A percentile compares a stretch with the other conserved stretches of the same genome.
Conservation (phyloP, 768 basidiomycete genomes). For the Pleurotus cornucopiae region DNA sequence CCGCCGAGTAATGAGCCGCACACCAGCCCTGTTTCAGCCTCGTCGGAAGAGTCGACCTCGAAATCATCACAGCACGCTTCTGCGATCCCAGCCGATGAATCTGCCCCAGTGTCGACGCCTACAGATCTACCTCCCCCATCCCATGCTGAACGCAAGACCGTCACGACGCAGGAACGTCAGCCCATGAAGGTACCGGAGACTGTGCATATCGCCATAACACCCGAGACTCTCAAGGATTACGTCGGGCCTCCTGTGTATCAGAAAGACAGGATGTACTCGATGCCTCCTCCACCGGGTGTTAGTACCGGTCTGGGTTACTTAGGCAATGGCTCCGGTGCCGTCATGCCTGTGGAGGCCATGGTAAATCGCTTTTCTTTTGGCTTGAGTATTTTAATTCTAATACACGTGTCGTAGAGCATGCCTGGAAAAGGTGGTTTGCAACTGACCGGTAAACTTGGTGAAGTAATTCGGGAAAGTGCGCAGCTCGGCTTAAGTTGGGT, state of each 20-base stretch:
- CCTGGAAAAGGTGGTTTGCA: slow-evolving; percentile 92
- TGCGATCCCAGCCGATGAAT: slow-evolving; percentile 11
- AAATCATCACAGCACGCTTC: slow-evolving; percentile 9
- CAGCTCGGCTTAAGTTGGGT: slow-evolving; percentile 95
- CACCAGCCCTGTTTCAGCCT: slow-evolving; percentile 7
- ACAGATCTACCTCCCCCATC: slow-evolving; percentile 16
- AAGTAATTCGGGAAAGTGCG: slow-evolving; percentile 95
- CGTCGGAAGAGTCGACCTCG: slow-evolving; percentile 7
- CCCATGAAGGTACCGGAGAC: slow-evolving; percentile 77
- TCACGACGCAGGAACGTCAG: slow-evolving; percentile 76
- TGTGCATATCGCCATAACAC: slow-evolving; percentile 78
- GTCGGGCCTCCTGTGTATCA: slow-evolving; percentile 96
- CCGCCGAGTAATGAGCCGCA: slow-evolving; percentile 35
- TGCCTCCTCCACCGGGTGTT: slow-evolving; percentile 84
- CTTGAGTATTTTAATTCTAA: not conserved
- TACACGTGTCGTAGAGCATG: slow-evolving; percentile 64
- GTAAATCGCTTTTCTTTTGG: slow-evolving; percentile 31
- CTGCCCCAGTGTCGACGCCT: slow-evolving; percentile 11
- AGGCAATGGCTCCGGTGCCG: slow-evolving; percentile 93
- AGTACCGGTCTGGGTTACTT: slow-evolving; percentile 93
- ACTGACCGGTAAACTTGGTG: slow-evolving; percentile 95
- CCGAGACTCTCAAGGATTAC: slow-evolving; percentile 91
- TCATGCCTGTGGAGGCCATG: slow-evolving; percentile 96
- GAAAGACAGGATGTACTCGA: slow-evolving; percentile 86
- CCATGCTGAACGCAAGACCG: slow-evolving; percentile 36